Percentiles rank a stretch among this genome's conserved stretches.
phyloP scores from a whole-genome alignment of 495 filamentous ascomycete species.

The Patellaria atrata region DNA sequence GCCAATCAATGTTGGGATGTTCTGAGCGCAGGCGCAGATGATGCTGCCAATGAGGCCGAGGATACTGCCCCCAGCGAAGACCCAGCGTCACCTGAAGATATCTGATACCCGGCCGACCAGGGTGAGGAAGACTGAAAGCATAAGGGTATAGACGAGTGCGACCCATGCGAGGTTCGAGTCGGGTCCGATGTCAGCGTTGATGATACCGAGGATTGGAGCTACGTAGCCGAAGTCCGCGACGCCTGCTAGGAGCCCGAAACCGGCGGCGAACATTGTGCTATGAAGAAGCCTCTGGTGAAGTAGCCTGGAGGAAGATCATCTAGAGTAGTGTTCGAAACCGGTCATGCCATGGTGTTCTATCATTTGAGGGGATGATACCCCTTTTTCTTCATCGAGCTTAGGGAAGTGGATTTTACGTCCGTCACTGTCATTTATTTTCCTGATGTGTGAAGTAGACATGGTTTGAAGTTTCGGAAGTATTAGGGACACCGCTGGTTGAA shows the following conservation, averaged over 20 bases:
- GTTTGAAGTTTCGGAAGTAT: no score
- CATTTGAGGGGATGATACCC: no score
- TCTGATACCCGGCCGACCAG: slow-evolving; percentile 23
- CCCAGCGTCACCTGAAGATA: slow-evolving; percentile 24
- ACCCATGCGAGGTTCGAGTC: slow-evolving; percentile 22
- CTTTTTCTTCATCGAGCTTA: no score
- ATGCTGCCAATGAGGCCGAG: slow-evolving; percentile 22
- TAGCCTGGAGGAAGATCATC: slow-evolving; percentile 11
- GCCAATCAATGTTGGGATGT: slow-evolving; percentile 15
- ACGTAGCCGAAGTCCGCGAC: slow-evolving; percentile 12
- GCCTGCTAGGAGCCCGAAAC: slow-evolving; percentile 7
- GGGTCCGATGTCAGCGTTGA: slow-evolving; percentile 18
- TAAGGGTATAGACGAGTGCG: slow-evolving; percentile 18
- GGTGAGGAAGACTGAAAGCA: slow-evolving; percentile 19
- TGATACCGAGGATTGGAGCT: slow-evolving; percentile 13
- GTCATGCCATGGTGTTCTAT: no score
- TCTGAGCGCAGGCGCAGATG: slow-evolving; percentile 20
- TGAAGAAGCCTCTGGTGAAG: slow-evolving; percentile 9
- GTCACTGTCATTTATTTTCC: no score
- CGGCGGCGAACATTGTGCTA: slow-evolving; percentile 13
- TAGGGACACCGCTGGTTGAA: no score
- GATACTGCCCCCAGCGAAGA: slow-evolving; percentile 18
- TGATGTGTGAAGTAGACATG: no score
- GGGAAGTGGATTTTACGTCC: no score
- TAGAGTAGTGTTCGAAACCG: no score